A percentile compares a stretch with the other conserved stretches of the same genome.
These are phyloP conservation scores for Globisporangium polare DNA, from an alignment of 352 stramenopile species.

Conservation along the genomic window DNA sequence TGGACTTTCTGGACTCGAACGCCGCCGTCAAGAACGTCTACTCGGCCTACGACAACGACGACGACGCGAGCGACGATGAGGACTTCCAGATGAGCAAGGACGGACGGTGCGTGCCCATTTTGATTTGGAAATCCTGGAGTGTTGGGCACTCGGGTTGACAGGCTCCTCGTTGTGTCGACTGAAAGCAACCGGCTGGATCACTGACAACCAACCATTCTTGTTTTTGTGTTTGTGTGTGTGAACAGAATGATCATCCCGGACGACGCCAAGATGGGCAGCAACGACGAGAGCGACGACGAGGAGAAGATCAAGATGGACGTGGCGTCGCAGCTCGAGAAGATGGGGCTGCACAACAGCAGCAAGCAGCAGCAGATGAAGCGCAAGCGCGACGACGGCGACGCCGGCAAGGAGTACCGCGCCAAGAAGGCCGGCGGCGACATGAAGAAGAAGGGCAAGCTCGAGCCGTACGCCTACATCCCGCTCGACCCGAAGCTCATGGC, in stretches of 20 bases:
- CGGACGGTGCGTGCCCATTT: constrained; percentile 64
- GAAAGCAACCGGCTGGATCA: neutral
- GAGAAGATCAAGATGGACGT: constrained; percentile 85
- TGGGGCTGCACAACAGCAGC: constrained; percentile 60
- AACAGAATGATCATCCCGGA: constrained; percentile 76
- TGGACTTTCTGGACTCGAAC: constrained; percentile 91
- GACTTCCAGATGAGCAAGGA: constrained; percentile 92
- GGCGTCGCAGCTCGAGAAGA: constrained; percentile 71
- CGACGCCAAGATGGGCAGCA: constrained; percentile 43
- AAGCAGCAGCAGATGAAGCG: constrained; percentile 32
- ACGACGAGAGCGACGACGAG: constrained; percentile 59
- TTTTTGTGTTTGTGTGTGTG: constrained; percentile 5
- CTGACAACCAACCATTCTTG: constrained; percentile 12
- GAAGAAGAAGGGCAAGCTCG: constrained; percentile 96
- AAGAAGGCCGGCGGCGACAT: constrained; percentile 97
- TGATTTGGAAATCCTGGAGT: neutral
- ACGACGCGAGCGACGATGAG: constrained; percentile 68
- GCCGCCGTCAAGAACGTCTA: constrained; percentile 89
- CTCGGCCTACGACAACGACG: constrained; percentile 41
- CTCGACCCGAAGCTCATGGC: constrained; percentile 94
- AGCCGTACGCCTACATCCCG: constrained; percentile 97
- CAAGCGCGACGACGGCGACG: constrained; percentile 65
- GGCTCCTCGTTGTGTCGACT: neutral
- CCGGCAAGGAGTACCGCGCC: constrained; percentile 90
- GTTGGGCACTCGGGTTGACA: neutral